Conservation (phyloP, 352 stramenopile genomes). For the Thraustotheca clavata region DNA sequence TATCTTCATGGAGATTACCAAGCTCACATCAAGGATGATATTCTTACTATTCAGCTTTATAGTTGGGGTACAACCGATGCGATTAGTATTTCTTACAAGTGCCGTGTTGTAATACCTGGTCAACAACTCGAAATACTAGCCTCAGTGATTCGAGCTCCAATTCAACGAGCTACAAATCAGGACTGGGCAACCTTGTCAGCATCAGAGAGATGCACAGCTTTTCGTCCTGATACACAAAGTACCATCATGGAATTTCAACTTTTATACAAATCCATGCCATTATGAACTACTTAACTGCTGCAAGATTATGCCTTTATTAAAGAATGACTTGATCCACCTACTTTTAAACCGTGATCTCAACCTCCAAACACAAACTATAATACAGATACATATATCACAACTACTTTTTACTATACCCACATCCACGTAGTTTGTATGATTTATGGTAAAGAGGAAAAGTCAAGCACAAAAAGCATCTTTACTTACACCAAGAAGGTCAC, state of each 20-base stretch:
- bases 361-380: too few species aligned
- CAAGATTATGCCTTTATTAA: too few species aligned
- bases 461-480: too few species aligned
- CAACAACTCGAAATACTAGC: neutral
- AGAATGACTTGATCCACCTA: too few species aligned
- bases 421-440: too few species aligned
- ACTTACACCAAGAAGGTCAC: too few species aligned
- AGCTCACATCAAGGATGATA: neutral
- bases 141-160: neutral
- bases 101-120: neutral
- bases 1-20: conserved; percentile 46
- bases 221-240: neutral
- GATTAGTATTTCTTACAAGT: neutral
- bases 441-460: too few species aligned
- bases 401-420: too few species aligned
- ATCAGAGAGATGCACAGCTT: neutral
- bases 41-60: neutral
- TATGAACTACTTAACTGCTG: too few species aligned
- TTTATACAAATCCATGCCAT: neutral
- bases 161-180: neutral
- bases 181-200: neutral
- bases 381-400: too few species aligned
- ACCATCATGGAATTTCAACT: neutral
- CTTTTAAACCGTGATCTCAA: too few species aligned
- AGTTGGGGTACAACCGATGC: neutral